Base-by-base conservation (phyloP, 1,284 basidiomycete genomes). In the Trichosporon ovoides region DNA sequence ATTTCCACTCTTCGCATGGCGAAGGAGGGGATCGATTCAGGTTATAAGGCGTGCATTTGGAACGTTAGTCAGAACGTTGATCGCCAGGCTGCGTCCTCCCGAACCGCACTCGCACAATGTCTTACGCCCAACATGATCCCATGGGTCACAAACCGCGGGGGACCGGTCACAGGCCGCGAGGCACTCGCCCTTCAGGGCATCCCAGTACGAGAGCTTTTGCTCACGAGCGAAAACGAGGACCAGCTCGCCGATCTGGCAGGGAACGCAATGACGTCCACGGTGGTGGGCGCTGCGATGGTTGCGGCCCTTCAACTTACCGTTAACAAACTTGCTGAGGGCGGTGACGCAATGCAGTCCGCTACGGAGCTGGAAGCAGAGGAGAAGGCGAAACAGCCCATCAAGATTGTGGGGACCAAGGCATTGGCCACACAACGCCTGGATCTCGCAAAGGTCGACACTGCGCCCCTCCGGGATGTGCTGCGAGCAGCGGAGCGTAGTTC, bases 21-120 rank as follows among this genome's bases (percentile, higher is more conserved):
- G 1, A 84, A 84, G 61, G 83, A 86, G 52, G 90, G 88, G 1
- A 80, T 89, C 33, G 92, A 94, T 68, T 85, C 91, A 1, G 86
- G 84, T 0, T 92, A 85, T 77, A 93, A 94, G 72, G 92, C 89
- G 84, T 92, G 87, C 77, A 88, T 96, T 1, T 97, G 93, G 94
- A 97, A 97, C 75, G 81, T 97, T n/a, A 94, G 91, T 4, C 93
- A 97, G 75, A 97, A 97, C 66, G 94, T 97, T 31, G 91, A 93
- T 74, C 85, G 92, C 14, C 89, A 88, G 40, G 90, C 87, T 38
- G 89, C 88, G 4, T 87, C 88, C 0, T 85, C 83, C 59, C 86
- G 86, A 73, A 81, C 86, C 1, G 93, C 92, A 9, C 88, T 95
- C 49, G 90, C 87, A 59, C 90, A 90, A 1, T 97, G 93, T 74